Evolutionary conservation across 2,329 filamentous ascomycete species (phyloP).

Genomic region (Fusarium sp.): DNA sequence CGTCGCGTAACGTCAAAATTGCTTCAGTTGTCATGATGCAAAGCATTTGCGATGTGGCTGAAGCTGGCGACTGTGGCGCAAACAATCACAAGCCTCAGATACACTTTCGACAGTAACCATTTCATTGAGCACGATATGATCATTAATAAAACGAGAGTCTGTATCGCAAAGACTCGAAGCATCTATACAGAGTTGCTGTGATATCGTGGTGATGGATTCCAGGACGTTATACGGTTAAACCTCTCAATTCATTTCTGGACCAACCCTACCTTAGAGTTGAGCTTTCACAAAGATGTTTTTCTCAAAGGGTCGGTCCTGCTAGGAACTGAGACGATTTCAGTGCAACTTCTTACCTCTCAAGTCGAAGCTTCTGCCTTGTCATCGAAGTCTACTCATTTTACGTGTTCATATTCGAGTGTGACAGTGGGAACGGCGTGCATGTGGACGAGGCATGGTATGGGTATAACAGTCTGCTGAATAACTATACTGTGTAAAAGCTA

Average conservation of each 20-base stretch:
- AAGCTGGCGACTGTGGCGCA: constrained; percentile 14
- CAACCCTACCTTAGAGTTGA: neutral
- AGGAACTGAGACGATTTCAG: neutral
- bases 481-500: neutral
- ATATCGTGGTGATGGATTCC: neutral
- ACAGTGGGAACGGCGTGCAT: neutral
- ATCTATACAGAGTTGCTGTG: neutral
- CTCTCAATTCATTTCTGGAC: neutral
- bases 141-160: neutral
- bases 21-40: neutral
- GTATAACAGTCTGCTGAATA: neutral
- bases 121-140: neutral
- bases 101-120: too few relatives aligned
- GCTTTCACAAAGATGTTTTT: neutral
- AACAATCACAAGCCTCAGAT: neutral
- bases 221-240: neutral
- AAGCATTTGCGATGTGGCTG: constrained; percentile 25
- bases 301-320: too few relatives aligned
- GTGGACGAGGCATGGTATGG: neutral
- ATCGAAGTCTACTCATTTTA: neutral
- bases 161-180: too few relatives aligned
- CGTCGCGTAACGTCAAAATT: neutral
- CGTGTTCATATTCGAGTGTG: rapidly evolving
- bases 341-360: neutral
- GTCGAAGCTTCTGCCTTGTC: neutral